Base-by-base conservation (phyloP, 2,329 filamentous ascomycete species). In the Colletotrichum tropicale region DNA sequence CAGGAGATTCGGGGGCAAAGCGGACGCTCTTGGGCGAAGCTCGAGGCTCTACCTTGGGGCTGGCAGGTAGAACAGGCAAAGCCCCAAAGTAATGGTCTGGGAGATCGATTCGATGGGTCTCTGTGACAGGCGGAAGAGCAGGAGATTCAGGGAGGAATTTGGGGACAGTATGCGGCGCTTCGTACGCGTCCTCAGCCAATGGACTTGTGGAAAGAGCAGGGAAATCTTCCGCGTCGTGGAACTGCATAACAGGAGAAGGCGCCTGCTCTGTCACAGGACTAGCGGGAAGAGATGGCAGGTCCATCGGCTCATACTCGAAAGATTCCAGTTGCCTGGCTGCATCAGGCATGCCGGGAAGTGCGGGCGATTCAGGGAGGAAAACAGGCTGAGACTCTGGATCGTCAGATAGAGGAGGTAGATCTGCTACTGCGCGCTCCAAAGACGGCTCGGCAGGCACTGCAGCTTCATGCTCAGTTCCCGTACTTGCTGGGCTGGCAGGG, bases 381-480 rank as follows among this genome's bases (percentile, higher is more conserved):
- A 24, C 24, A 24, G 34, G 9, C 61, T 43, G n/a, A n/a, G 52
- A 34, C 60, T 18, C 32, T 36, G 32, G 78, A 64, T 55, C 76
- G 58, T 28, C 66, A 24, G 13, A 71, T 21, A 74, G 80, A 26
- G 65, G 34, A 26, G 74, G 76, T 15, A 77, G 43, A 21, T 77
- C 66, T 28, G 62, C 48, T 10, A 61, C 15, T 18, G 70, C 60
- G 16, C 38, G 24, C n/a, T 71, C 55, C 43, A 8, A 21, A 21
- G 12, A 26, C 15, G 18, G 12, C 34, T 9, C 3, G 16, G 28
- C 18, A 43, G 36, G n/a, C 66, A 38, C 43, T 21, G 43, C 43
- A 48, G 30, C 13, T 10, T 67, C 48, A 34, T 26, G 43, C n/a
- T 56, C 65, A 12, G 43, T 36, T 18, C 26, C 30, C 21, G 43